Conservation (phyloP, 371 early-diverging fungal species). For the Mucor racemosus region DNA sequence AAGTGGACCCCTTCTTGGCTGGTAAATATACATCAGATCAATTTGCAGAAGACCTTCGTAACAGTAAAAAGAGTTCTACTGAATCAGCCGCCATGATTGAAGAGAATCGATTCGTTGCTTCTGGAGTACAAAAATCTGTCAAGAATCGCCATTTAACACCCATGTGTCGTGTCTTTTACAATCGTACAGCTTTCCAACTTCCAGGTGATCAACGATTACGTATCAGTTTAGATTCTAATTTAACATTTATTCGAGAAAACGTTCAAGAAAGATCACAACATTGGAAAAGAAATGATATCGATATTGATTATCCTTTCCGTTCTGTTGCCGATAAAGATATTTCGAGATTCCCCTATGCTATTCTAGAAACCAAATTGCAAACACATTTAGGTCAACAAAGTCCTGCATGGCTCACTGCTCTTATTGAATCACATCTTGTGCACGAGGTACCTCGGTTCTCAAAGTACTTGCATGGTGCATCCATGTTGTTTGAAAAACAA, state of each 20-base stretch:
- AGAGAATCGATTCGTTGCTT: conserved; percentile 75
- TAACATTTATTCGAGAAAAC: conserved; percentile 97
- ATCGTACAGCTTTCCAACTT: conserved; percentile 98
- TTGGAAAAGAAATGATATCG: conserved; percentile 93
- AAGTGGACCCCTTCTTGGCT: conserved; percentile 81
- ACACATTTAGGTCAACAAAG: conserved; percentile 84
- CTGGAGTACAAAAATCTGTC: conserved; percentile 87
- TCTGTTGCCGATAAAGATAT: conserved; percentile 82
- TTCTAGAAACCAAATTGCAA: conserved; percentile 97
- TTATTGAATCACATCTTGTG: conserved; percentile 85
- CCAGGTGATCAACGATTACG: conserved; percentile 96
- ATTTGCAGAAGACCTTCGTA: conserved; percentile 77
- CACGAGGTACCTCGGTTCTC: conserved; percentile 96
- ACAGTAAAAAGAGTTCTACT: conserved; percentile 57
- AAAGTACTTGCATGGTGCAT: conserved; percentile 95
- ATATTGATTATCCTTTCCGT: conserved; percentile 91
- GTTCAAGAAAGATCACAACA: conserved; percentile 41
- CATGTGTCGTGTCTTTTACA: conserved; percentile 93
- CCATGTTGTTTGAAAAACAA: conserved; percentile 82
- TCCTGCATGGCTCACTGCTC: conserved; percentile 48
- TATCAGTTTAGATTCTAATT: conserved; percentile 96
- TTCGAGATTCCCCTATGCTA: conserved; percentile 94
- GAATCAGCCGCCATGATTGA: conserved; percentile 66
- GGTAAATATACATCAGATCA: conserved; percentile 85
- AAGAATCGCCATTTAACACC: conserved; percentile 80